Conservation (phyloP, 2,329 filamentous ascomycete genomes). For the Ophiostoma ips region DNA sequence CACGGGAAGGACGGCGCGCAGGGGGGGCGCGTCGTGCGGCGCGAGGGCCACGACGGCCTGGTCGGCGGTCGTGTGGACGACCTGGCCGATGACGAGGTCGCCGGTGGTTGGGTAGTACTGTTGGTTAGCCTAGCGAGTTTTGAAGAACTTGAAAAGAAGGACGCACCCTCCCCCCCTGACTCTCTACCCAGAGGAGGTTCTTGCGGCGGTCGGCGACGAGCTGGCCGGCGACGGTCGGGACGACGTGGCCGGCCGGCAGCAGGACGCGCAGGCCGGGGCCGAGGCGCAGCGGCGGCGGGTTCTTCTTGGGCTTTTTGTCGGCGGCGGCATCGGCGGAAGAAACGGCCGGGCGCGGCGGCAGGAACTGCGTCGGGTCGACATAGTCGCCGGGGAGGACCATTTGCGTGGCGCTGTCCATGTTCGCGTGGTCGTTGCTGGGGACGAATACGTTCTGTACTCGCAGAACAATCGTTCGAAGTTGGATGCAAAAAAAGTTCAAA, state of each 20-base stretch:
- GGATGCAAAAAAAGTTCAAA: too few species aligned
- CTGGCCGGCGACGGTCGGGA: conserved; percentile 52
- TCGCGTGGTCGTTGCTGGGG: background rate
- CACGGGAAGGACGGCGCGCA: conserved; percentile 58
- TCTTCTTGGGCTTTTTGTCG: conserved; percentile 56
- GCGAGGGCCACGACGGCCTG: conserved; percentile 69
- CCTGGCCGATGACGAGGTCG: conserved; percentile 79
- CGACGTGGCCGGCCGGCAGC: conserved; percentile 60
- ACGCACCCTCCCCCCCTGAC: conserved; percentile 52
- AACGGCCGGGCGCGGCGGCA: conserved; percentile 4
- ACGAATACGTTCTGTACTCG: background rate
- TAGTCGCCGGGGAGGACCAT: conserved; percentile 66
- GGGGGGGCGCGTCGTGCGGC: conserved; percentile 37
- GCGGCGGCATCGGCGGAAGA: conserved; percentile 37
- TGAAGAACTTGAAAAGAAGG: conserved; percentile 20
- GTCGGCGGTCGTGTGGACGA: conserved; percentile 63
- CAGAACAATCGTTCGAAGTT: too few species aligned
- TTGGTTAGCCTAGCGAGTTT: conserved; percentile 20
- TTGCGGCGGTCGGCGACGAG: conserved; percentile 56
- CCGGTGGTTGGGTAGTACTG: conserved; percentile 68
- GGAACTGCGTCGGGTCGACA: conserved; percentile 33
- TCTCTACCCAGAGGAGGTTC: conserved; percentile 67
- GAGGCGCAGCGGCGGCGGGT: conserved; percentile 59
- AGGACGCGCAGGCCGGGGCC: conserved; percentile 75
- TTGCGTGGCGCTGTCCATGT: background rate